These are phyloP conservation scores for Pseudognaphalium luteoalbum DNA, from an alignment of 129 eudicot species.

Conservation along the genomic window DNA sequence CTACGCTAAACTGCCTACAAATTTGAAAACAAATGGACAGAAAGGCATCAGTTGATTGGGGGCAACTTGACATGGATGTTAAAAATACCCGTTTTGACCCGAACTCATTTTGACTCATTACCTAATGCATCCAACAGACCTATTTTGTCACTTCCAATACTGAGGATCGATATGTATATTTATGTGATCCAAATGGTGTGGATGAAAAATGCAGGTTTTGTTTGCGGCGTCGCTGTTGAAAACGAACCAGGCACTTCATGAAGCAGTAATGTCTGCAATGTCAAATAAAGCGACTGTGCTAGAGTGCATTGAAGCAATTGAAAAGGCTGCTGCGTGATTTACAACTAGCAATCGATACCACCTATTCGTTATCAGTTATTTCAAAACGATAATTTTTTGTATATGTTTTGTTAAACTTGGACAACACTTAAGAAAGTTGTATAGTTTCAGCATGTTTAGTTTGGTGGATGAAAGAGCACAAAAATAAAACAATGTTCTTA, in stretches of 20 bases:
- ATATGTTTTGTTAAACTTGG: slow-evolving; percentile 3
- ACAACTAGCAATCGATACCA: not conserved
- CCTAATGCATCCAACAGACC: not conserved
- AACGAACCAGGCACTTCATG: slow-evolving; percentile 68
- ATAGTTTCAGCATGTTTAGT: not conserved
- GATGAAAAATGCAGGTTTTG: slow-evolving; percentile 54
- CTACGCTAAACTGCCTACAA: too few relatives aligned
- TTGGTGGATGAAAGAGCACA: too few relatives aligned
- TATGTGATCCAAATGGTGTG: not conserved
- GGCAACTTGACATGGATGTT: not conserved
- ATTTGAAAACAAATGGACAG: too few relatives aligned
- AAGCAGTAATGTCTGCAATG: slow-evolving; percentile 84
- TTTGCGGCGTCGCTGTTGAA: slow-evolving; percentile 84
- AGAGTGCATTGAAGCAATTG: slow-evolving; percentile 95
- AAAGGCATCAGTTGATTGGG: too few relatives aligned
- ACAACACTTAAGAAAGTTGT: not conserved
- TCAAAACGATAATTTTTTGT: not conserved
- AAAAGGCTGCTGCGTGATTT: slow-evolving; percentile 55
- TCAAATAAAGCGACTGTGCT: slow-evolving; percentile 73
- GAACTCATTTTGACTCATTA: not conserved
- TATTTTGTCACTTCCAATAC: not conserved
- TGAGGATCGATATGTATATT: not conserved
- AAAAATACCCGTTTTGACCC: not conserved
- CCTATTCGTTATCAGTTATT: not conserved
- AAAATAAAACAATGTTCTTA: too few relatives aligned